Evolutionary conservation across 257 asterid genomes (phyloP).

Genomic region (Solanum pinnatisectum): DNA sequence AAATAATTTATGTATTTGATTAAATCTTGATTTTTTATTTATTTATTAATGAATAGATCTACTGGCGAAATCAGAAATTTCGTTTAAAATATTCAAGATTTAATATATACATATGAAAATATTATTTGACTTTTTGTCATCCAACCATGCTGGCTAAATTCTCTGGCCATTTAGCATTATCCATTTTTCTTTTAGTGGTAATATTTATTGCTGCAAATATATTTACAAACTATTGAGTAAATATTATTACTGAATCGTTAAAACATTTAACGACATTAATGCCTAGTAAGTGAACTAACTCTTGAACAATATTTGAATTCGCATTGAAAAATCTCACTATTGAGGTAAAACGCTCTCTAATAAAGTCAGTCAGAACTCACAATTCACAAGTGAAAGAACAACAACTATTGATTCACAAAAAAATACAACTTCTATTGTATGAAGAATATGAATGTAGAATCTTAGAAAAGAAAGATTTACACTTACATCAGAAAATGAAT

Average conservation of each 20-base stretch:
- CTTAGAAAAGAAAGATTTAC: background rate
- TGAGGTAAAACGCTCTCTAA: accelerated
- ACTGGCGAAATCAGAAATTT: too few species aligned
- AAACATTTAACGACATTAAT: too few species aligned
- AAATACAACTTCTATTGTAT: background rate
- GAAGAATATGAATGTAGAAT: background rate
- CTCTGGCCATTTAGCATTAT: too few species aligned
- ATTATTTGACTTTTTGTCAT: too few species aligned
- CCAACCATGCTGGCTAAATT: too few species aligned
- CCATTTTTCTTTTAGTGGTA: background rate
- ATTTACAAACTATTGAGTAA: background rate
- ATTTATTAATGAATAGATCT: background rate
- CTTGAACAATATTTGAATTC: background rate
- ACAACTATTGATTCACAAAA: background rate
- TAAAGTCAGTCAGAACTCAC: background rate
- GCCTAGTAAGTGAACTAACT: background rate
- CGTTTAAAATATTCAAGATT: too few species aligned
- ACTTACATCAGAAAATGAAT: too few species aligned
- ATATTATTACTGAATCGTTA: too few species aligned
- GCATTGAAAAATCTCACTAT: accelerated
- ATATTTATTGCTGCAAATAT: background rate
- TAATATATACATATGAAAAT: too few species aligned
- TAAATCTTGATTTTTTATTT: too few species aligned
- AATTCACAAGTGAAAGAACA: background rate
- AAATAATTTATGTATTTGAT: background rate